These are phyloP conservation scores for Excoecaria agallocha DNA, from an alignment of 345 rosid genomes.

Conservation along the genomic window DNA sequence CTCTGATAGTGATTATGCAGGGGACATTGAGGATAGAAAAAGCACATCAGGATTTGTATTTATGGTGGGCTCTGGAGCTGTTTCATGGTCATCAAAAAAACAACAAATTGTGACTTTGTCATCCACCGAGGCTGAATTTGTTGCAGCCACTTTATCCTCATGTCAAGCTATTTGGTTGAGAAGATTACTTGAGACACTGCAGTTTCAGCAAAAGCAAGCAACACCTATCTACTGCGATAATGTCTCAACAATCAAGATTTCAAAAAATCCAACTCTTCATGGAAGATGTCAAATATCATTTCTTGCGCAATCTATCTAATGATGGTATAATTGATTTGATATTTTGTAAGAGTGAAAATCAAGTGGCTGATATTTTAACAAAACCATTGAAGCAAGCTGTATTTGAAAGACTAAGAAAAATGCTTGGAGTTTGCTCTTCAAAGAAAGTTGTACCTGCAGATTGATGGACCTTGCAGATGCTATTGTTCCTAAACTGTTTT, in stretches of 20 bases:
- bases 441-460: background rate
- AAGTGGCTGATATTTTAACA: background rate
- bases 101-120: background rate
- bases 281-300: background rate
- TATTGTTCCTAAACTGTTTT: too few relatives aligned
- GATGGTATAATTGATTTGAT: background rate
- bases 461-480: too few relatives aligned
- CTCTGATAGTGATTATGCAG: background rate
- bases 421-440: background rate
- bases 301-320: background rate
- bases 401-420: background rate
- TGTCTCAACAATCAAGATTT: background rate
- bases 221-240: background rate
- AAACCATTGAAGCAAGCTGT: background rate
- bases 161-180: background rate
- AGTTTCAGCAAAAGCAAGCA: background rate
- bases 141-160: background rate
- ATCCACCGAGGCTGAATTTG: background rate
- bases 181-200: background rate
- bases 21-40: background rate
- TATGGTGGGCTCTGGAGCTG: background rate
- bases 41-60: background rate
- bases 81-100: background rate
- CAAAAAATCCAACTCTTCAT: background rate
- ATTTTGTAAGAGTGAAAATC: background rate